A percentile compares a stretch with the other conserved stretches of the same genome.
Conservation (phyloP, 1,284 basidiomycete genomes). For the Mycosarcoma mackinlayi region DNA sequence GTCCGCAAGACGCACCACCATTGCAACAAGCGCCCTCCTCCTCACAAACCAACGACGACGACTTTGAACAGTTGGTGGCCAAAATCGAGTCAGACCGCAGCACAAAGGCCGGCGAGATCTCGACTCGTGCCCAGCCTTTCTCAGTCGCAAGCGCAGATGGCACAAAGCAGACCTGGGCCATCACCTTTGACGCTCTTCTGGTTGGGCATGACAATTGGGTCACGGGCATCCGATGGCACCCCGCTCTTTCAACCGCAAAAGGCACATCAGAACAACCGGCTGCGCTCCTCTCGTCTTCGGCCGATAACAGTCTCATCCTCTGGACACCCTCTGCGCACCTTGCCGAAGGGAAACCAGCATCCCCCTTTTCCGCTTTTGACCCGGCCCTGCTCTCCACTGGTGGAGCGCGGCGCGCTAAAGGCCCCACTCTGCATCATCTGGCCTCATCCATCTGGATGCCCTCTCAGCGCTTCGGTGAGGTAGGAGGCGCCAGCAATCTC, state of each 20-base stretch:
- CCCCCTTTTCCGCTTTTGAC: constrained; percentile 68
- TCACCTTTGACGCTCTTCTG: constrained; percentile 64
- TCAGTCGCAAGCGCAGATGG: constrained; percentile 6
- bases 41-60: constrained; percentile 34
- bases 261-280: constrained; percentile 44
- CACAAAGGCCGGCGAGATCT: constrained; percentile 44
- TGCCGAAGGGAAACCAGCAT: not conserved
- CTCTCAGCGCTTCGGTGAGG: constrained; percentile 63
- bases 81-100: constrained; percentile 56
- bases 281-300: constrained; percentile 62
- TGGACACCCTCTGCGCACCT: constrained; percentile 57
- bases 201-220: constrained; percentile 66
- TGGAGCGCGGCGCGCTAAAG: constrained; percentile 29
- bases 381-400: constrained; percentile 69
- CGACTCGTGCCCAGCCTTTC: constrained; percentile 47
- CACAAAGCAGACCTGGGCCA: constrained; percentile 37
- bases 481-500: constrained; percentile 61
- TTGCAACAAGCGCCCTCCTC: constrained; percentile 1
- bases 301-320: constrained; percentile 65
- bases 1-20: not conserved
- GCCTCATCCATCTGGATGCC: constrained; percentile 63
- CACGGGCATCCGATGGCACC: constrained; percentile 62
- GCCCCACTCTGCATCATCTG: constrained; percentile 60
- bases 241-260: constrained; percentile 5
- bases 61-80: constrained; percentile 59